phyloP scores from a whole-genome alignment of 2,329 filamentous ascomycete species.

The Pseudogymnoascus sp. region DNA sequence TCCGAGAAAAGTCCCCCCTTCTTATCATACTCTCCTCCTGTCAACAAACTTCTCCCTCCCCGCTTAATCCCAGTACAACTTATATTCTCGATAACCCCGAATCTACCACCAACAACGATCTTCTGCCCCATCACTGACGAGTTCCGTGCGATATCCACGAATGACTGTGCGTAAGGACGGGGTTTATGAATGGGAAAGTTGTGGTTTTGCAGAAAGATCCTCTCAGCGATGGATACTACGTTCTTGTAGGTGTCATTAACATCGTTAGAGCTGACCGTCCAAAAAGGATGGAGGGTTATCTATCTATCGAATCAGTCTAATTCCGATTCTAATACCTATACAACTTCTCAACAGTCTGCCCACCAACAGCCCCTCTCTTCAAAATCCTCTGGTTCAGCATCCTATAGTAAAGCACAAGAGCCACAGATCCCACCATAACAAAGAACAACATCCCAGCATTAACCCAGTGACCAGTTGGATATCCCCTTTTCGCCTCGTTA shows the following conservation, averaged over 20 bases:
- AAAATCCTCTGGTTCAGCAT: not conserved
- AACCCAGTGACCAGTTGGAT: not conserved
- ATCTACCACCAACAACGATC: too few species aligned
- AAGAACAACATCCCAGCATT: constrained; percentile 2
- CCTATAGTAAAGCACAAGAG: not conserved
- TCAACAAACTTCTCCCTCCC: too few species aligned
- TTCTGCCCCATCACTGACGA: too few species aligned
- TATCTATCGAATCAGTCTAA: not conserved
- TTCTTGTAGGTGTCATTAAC: not conserved
- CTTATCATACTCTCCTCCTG: too few species aligned
- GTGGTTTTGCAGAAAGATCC: not conserved
- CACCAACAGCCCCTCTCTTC: not conserved
- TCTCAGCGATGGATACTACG: not conserved
- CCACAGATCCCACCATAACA: not conserved
- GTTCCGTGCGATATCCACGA: too few species aligned
- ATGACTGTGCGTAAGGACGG: too few species aligned
- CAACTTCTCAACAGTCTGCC: not conserved
- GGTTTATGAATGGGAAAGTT: too few species aligned
- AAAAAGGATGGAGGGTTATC: not conserved
- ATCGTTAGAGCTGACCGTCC: not conserved
- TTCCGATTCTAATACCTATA: not conserved
- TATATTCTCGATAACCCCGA: too few species aligned
- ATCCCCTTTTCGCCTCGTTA: not conserved
- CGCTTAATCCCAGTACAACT: too few species aligned
- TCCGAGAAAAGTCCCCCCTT: too few species aligned